These are phyloP conservation scores for Phlegmacium glaucopus DNA, from an alignment of 768 basidiomycete species.

Conservation along the genomic window DNA sequence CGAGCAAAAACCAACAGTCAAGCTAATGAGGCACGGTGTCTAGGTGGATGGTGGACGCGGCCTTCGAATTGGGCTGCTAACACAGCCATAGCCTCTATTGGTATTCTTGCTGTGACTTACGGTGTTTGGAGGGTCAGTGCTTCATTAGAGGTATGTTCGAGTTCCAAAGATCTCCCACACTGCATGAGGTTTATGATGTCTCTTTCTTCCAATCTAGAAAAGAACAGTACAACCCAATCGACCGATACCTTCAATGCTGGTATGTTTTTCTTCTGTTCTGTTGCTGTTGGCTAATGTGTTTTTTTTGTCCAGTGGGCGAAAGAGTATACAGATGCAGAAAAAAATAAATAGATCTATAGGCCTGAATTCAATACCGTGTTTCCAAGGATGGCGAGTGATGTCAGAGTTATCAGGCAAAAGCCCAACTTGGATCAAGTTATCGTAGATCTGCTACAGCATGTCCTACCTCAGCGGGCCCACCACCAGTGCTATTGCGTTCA, in stretches of 20 bases:
- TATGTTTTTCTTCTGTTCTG: conserved; percentile 29
- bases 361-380: not conserved
- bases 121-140: conserved; percentile 71
- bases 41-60: conserved; percentile 95
- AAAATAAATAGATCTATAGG: not conserved
- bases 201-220: conserved; percentile 34
- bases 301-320: conserved; percentile 29
- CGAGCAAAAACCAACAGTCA: not conserved
- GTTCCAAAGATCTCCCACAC: too few species aligned
- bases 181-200: not conserved
- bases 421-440: too few species aligned
- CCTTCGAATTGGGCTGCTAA: conserved; percentile 89
- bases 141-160: conserved; percentile 67
- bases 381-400: not conserved
- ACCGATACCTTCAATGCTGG: conserved; percentile 78
- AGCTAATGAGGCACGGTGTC: conserved; percentile 2
- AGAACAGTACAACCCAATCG: conserved; percentile 58
- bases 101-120: conserved; percentile 65
- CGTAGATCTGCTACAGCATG: too few species aligned
- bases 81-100: conserved; percentile 69
- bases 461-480: too few species aligned
- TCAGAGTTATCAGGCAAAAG: not conserved
- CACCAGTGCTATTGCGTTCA: too few species aligned
- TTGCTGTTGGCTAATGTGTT: not conserved
- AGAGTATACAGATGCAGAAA: conserved; percentile 23